phyloP scores from a whole-genome alignment of 345 rosid species.

The Isatis tinctoria region DNA sequence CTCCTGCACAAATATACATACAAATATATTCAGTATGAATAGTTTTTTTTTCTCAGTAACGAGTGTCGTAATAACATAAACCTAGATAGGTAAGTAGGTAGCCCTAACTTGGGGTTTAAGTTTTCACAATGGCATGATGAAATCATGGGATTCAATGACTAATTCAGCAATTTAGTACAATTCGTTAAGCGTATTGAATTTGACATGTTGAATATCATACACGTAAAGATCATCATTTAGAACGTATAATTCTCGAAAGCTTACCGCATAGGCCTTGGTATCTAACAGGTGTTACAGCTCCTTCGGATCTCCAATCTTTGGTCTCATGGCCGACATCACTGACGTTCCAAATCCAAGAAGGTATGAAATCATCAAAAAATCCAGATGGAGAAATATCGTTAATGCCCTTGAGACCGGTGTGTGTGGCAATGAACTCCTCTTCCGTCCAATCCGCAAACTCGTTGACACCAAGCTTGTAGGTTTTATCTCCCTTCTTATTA shows the following conservation, averaged over 20 bases:
- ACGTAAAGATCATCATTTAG: background rate
- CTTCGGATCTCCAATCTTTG: conserved; percentile 41
- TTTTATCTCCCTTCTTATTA: conserved; percentile 26
- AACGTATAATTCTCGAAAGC: background rate
- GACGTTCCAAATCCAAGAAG: conserved; percentile 23
- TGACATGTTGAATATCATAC: background rate
- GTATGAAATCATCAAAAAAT: background rate
- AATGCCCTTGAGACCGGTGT: conserved; percentile 32
- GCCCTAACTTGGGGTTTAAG: conserved; percentile 7
- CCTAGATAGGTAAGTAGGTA: background rate
- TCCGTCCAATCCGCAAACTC: conserved; percentile 44
- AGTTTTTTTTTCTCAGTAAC: background rate
- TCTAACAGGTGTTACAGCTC: conserved; percentile 41
- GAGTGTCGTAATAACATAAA: background rate
- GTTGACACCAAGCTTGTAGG: conserved; percentile 41
- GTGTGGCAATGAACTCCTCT: conserved; percentile 38
- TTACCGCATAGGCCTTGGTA: conserved; percentile 44
- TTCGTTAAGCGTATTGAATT: background rate
- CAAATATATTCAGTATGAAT: background rate
- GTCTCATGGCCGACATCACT: conserved; percentile 18
- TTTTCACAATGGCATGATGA: background rate
- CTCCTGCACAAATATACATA: conserved; percentile 14
- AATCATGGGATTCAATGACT: background rate
- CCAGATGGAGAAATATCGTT: background rate
- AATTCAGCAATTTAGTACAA: background rate